These are phyloP conservation scores for Globisporangium mamillatum DNA, from an alignment of 352 stramenopile genomes.

Conservation along the genomic window DNA sequence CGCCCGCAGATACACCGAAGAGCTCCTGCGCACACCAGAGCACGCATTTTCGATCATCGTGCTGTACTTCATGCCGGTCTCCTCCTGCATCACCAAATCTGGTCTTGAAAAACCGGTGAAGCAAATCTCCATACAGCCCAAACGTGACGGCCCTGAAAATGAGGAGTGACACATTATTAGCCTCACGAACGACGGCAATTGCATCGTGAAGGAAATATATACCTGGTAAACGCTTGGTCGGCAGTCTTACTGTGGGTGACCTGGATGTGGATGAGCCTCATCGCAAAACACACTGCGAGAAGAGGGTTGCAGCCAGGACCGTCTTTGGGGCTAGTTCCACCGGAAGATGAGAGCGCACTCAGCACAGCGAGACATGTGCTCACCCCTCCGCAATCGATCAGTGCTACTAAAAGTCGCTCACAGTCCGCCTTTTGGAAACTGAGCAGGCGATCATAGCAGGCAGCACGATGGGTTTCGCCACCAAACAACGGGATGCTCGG, in stretches of 20 bases:
- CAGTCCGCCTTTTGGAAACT: slow-evolving; percentile 15
- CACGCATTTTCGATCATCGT: neutral
- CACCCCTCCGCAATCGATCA: slow-evolving; percentile 43
- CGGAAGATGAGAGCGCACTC: slow-evolving; percentile 21
- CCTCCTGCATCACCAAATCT: neutral
- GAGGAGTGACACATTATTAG: neutral
- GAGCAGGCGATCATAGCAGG: neutral
- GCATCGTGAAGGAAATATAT: neutral
- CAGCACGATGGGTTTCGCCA: neutral
- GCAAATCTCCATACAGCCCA: slow-evolving; percentile 27
- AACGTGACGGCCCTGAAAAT: slow-evolving; percentile 24
- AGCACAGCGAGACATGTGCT: slow-evolving; percentile 43
- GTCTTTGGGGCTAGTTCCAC: neutral
- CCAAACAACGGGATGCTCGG: neutral
- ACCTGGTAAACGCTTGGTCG: slow-evolving; percentile 15
- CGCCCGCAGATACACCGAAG: slow-evolving; percentile 6
- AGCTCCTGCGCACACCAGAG: slow-evolving; percentile 6
- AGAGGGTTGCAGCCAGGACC: neutral
- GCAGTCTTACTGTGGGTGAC: slow-evolving; percentile 4
- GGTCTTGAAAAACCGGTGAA: slow-evolving; percentile 18
- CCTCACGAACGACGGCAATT: neutral
- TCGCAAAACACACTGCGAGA: neutral
- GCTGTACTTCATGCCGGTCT: neutral
- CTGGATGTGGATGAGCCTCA: slow-evolving; percentile 14
- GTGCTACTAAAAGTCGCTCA: slow-evolving; percentile 29